Conservation (phyloP, 129 eudicot genomes). For the Flaveria robusta region DNA sequence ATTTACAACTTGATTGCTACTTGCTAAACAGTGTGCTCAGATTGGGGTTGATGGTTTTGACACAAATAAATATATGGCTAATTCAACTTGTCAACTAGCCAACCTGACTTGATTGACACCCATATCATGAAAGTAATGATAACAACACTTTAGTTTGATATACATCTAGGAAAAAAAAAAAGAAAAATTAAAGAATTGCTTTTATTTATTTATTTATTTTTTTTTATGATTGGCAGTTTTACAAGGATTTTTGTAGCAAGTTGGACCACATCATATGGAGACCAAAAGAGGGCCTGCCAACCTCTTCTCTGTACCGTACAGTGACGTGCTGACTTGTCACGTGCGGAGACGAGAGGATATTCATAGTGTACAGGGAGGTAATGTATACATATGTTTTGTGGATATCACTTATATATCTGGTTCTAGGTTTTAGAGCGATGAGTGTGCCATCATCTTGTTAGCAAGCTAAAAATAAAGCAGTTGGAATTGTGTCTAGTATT, state of each 20-base stretch:
- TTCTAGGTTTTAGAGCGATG: slow-evolving; percentile 25
- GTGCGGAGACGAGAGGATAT: not conserved
- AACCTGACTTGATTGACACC: too few species aligned
- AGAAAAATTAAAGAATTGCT: not conserved
- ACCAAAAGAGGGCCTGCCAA: slow-evolving; percentile 56
- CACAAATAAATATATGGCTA: too few species aligned
- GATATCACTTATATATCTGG: not conserved
- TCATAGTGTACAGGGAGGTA: slow-evolving; percentile 20
- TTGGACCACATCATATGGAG: slow-evolving; percentile 82
- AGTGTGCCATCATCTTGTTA: slow-evolving; percentile 19
- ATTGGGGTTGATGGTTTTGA: too few species aligned
- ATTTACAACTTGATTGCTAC: too few species aligned
- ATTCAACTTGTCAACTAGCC: too few species aligned
- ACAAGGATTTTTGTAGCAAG: slow-evolving; percentile 74
- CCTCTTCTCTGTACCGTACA: slow-evolving; percentile 51
- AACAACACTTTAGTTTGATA: not conserved
- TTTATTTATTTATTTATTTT: too few species aligned
- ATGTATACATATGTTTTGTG: slow-evolving; percentile 12
- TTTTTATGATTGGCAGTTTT: slow-evolving; percentile 60
- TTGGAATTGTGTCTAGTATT: not conserved
- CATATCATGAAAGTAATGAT: not conserved
- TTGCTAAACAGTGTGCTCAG: too few species aligned
- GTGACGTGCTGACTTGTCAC: slow-evolving; percentile 59
- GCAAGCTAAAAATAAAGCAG: slow-evolving; percentile 6
- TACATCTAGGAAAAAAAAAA: not conserved